phyloP scores from a whole-genome alignment of 805 yeast genomes.

The Lipomyces sp. region DNA sequence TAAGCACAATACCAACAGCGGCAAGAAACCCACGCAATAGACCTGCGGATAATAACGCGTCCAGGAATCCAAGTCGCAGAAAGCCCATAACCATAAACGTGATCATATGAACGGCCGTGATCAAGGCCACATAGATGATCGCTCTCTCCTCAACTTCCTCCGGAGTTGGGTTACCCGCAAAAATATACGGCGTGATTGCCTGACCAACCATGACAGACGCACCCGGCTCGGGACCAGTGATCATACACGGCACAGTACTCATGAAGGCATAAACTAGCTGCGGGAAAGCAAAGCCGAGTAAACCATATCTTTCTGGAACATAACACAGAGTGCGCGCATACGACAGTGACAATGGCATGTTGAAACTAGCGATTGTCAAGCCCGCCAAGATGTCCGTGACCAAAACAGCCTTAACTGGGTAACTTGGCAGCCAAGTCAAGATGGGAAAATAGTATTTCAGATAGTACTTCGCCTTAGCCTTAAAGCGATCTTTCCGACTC shows the following conservation, averaged over 20 bases:
- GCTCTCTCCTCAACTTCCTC: constrained; percentile 32
- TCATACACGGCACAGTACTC: constrained; percentile 87
- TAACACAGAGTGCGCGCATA: constrained; percentile 84
- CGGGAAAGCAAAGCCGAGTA: constrained; percentile 74
- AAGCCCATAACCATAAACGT: constrained; percentile 73
- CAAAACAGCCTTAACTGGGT: constrained; percentile 46
- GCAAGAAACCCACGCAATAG: constrained; percentile 81
- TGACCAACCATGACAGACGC: constrained; percentile 83
- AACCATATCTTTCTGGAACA: constrained; percentile 79
- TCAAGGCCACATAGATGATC: constrained; percentile 55
- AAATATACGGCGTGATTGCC: constrained; percentile 62
- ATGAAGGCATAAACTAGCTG: constrained; percentile 77
- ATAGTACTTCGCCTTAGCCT: constrained; percentile 39
- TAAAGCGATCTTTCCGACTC: constrained; percentile 31
- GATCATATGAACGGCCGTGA: constrained; percentile 78
- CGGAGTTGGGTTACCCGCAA: constrained; percentile 46
- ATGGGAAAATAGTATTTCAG: constrained; percentile 60
- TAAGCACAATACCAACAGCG: constrained; percentile 84
- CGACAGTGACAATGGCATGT: constrained; percentile 83
- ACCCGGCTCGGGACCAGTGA: constrained; percentile 92
- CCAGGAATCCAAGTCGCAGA: constrained; percentile 83
- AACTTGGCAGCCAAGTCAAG: constrained; percentile 58
- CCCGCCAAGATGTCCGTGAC: constrained; percentile 81
- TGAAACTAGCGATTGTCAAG: constrained; percentile 84
- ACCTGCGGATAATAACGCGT: constrained; percentile 76